A percentile compares a stretch with the other conserved stretches of the same genome.
phyloP scores from a whole-genome alignment of 345 rosid genomes.

The Syzygium aromaticum region DNA sequence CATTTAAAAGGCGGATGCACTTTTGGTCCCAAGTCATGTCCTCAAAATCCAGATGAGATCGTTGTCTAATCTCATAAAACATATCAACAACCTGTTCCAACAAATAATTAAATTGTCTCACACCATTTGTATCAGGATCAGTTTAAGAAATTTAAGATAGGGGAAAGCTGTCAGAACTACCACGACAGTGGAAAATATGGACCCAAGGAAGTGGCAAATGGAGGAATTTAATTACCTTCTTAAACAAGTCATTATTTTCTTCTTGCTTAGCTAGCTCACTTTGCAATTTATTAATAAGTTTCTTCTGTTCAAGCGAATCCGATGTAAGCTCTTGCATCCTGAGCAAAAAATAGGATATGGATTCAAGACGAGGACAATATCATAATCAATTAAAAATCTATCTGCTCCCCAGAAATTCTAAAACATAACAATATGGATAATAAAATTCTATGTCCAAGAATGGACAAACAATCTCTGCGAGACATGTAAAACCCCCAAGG shows the following conservation, averaged over 20 bases:
- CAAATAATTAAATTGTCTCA: neutral
- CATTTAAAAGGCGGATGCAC: conserved; percentile 57
- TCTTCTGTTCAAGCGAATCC: conserved; percentile 51
- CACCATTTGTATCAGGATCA: neutral
- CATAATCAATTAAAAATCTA: neutral
- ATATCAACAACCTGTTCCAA: conserved; percentile 55
- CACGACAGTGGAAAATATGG: neutral
- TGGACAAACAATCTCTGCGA: neutral
- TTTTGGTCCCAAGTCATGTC: conserved; percentile 57
- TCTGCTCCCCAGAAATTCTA: neutral
- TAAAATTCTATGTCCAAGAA: neutral
- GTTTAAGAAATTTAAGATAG: neutral
- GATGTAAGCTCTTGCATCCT: conserved; percentile 70
- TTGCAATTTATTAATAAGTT: conserved; percentile 45
- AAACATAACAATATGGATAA: neutral
- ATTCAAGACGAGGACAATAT: neutral
- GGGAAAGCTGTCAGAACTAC: too few relatives aligned
- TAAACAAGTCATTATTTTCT: conserved; percentile 45
- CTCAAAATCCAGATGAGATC: conserved; percentile 29
- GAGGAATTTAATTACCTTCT: conserved; percentile 37
- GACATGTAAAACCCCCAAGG: neutral
- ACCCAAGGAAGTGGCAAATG: neutral
- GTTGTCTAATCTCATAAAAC: conserved; percentile 63
- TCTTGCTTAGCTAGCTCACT: conserved; percentile 47
- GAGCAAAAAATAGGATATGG: conserved; percentile 5